Percentiles rank a stretch among this genome's conserved stretches.
Evolutionary conservation across 2,329 filamentous ascomycete genomes (phyloP).

Genomic region (Arthroderma sp.): DNA sequence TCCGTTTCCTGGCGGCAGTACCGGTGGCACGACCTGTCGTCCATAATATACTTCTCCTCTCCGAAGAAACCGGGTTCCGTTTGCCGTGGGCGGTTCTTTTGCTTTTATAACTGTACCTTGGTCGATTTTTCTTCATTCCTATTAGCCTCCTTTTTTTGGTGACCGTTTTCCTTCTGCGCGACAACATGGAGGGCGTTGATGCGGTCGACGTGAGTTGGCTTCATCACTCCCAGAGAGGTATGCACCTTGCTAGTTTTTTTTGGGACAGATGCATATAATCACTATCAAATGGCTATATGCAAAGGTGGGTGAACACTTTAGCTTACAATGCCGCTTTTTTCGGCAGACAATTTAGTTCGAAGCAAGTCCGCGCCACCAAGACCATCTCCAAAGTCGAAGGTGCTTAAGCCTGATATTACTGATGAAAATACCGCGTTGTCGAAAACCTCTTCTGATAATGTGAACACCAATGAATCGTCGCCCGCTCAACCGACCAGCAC

Average conservation of each 20-base stretch:
- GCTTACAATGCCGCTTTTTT: constrained; percentile 2
- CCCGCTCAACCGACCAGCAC: not conserved
- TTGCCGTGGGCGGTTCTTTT: not conserved
- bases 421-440: too few relatives aligned
- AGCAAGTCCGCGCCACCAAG: constrained; percentile 23
- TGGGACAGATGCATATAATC: too few relatives aligned
- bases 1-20: not conserved
- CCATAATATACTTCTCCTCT: not conserved
- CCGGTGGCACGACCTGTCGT: too few relatives aligned
- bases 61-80: not conserved
- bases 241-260: constrained; percentile 16
- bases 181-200: constrained; percentile 62
- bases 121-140: not conserved
- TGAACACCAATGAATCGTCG: too few relatives aligned
- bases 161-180: not conserved
- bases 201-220: constrained; percentile 86
- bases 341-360: constrained; percentile 22
- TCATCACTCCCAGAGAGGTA: constrained; percentile 72
- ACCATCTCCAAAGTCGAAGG: not conserved
- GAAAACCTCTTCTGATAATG: too few relatives aligned
- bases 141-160: not conserved
- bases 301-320: not conserved
- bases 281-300: not conserved
- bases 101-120: not conserved
- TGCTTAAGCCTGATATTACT: not conserved